Conservation (phyloP, 2,329 filamentous ascomycete genomes). For the Calonectria crousiana region DNA sequence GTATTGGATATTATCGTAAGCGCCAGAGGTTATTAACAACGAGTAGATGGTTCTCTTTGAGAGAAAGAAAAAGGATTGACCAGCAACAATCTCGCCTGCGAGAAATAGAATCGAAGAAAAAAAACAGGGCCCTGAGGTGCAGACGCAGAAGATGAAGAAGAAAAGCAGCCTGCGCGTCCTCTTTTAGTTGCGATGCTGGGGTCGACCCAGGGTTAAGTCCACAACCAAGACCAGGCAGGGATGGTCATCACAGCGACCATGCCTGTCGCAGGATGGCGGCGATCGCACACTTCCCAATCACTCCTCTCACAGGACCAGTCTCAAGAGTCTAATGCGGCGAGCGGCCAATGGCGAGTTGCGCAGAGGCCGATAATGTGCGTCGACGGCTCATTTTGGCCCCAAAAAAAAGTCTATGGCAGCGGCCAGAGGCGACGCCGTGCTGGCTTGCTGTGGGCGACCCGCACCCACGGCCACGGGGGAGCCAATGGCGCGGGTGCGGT, state of each 20-base stretch:
- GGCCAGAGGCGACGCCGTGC: not conserved
- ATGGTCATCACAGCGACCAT: constrained; percentile 31
- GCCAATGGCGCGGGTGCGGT: constrained; percentile 6
- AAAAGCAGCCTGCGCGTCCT: constrained; percentile 1
- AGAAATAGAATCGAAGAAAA: constrained; percentile 37
- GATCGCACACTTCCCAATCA: constrained; percentile 29
- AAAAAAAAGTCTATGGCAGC: not conserved
- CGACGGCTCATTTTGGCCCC: constrained; percentile 4
- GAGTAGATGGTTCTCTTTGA: not conserved
- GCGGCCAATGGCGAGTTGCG: constrained; percentile 6
- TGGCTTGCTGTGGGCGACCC: constrained; percentile 6
- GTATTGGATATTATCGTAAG: not conserved
- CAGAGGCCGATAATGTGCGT: not conserved
- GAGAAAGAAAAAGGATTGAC: constrained; percentile 7
- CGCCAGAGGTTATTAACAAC: not conserved
- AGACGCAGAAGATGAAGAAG: constrained; percentile 23
- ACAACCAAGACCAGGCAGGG: constrained; percentile 31
- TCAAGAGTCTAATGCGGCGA: constrained; percentile 13
- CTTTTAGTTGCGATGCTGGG: constrained; percentile 12
- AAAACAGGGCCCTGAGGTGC: not conserved
- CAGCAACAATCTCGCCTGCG: constrained; percentile 41
- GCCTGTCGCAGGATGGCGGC: constrained; percentile 33
- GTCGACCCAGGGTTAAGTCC: constrained; percentile 9
- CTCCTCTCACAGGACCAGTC: constrained; percentile 27
- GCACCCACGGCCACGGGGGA: not conserved